Conservation (phyloP, 495 filamentous ascomycete species). For the Clohesyomyces aquaticus region DNA sequence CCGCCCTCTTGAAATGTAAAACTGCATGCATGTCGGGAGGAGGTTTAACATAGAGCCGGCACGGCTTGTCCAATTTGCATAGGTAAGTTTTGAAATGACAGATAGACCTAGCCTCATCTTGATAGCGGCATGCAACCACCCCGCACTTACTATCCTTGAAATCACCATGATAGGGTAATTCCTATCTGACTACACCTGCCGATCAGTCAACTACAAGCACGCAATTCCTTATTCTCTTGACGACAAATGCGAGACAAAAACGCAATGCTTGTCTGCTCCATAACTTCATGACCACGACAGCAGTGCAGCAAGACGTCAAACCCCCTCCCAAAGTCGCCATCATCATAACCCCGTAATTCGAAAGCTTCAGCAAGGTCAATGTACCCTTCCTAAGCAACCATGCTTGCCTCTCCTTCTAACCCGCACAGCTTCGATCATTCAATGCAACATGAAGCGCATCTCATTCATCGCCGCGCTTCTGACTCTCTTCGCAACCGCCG, state of each 20-base stretch:
- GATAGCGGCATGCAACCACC: no score
- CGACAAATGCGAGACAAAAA: slow-evolving; percentile 4
- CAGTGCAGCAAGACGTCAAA: no score
- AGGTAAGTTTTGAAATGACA: no score
- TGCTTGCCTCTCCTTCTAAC: slow-evolving; percentile 49
- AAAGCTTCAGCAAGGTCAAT: slow-evolving; percentile 59
- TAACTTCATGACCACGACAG: neutral
- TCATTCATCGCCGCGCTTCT: slow-evolving; percentile 39
- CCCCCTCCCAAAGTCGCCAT: slow-evolving; percentile 32
- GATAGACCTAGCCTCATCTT: no score
- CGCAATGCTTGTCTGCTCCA: neutral
- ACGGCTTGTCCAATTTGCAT: no score
- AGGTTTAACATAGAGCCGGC: no score
- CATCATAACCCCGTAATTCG: no score
- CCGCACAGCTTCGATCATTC: slow-evolving; percentile 38
- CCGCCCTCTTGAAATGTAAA: neutral
- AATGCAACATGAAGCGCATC: slow-evolving; percentile 44
- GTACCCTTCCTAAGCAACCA: slow-evolving; percentile 54
- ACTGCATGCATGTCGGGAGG: neutral
- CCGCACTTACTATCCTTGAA: no score
- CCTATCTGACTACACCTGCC: no score
- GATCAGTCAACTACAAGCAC: slow-evolving; percentile 5
- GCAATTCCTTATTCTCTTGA: slow-evolving; percentile 1
- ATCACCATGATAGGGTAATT: no score
- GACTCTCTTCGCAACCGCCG: slow-evolving; percentile 43